Conservation (phyloP, 2,329 filamentous ascomycete genomes). For the Drechslerella stenobrocha region DNA sequence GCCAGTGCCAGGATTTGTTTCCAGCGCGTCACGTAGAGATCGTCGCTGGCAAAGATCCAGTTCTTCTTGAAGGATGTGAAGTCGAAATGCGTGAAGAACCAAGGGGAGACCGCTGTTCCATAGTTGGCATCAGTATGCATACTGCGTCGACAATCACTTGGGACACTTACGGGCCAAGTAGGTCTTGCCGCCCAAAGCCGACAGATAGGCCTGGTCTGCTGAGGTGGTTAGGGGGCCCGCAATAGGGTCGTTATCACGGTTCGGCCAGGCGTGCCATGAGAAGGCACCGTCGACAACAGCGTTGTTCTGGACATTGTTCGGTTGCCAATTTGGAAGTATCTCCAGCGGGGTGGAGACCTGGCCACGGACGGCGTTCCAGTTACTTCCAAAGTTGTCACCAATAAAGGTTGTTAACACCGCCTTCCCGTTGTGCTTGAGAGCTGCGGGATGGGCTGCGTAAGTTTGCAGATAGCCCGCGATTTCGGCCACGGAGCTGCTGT, state of each 20-base stretch:
- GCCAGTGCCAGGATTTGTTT: constrained; percentile 59
- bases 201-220: constrained; percentile 57
- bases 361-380: constrained; percentile 33
- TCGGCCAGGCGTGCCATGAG: constrained; percentile 60
- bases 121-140: background rate
- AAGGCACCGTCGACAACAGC: constrained; percentile 55
- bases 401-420: constrained; percentile 62
- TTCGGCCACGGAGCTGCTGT: constrained; percentile 49
- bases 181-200: constrained; percentile 56
- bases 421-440: constrained; percentile 57
- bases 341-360: constrained; percentile 40
- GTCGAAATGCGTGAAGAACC: constrained; percentile 63
- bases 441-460: constrained; percentile 56
- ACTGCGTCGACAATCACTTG: background rate
- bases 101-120: constrained; percentile 58
- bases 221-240: constrained; percentile 55
- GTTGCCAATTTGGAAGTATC: constrained; percentile 43
- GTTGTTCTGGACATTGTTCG: constrained; percentile 25
- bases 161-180: constrained; percentile 59
- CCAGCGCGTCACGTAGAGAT: constrained; percentile 66
- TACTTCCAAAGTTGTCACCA: constrained; percentile 55
- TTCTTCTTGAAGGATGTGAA: constrained; percentile 62
- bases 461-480: constrained; percentile 55
- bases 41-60: constrained; percentile 67
- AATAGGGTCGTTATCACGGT: constrained; percentile 50